phyloP scores from a whole-genome alignment of 2,329 filamentous ascomycete genomes.

The Fusarium decemcellulare region DNA sequence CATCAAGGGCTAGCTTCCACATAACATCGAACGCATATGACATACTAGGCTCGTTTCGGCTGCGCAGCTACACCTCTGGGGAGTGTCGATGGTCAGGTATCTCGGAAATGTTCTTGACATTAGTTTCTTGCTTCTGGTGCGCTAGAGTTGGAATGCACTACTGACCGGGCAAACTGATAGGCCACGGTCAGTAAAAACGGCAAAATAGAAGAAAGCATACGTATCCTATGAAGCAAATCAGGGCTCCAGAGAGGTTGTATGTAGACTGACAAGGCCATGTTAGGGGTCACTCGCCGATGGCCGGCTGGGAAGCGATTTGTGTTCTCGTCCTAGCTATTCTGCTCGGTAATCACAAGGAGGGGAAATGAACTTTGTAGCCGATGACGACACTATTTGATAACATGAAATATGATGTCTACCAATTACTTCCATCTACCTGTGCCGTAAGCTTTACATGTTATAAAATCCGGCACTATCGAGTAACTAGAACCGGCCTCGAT shows the following conservation, averaged over 20 bases:
- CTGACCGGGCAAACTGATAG: slow-evolving; percentile 16
- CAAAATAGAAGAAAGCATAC: neutral
- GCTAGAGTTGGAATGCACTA: neutral
- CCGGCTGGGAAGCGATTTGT: slow-evolving; percentile 5
- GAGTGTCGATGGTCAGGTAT: neutral
- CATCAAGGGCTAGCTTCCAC: too few species aligned
- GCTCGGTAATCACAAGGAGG: neutral
- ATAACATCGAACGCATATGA: too few species aligned
- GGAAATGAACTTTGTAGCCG: too few species aligned
- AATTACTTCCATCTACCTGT: too few species aligned
- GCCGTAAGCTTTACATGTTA: too few species aligned
- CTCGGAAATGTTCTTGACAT: neutral
- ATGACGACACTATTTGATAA: too few species aligned
- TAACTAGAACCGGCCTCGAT: too few species aligned
- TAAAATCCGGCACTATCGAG: too few species aligned
- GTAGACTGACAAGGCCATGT: slow-evolving; percentile 4
- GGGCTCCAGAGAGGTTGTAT: slow-evolving; percentile 6
- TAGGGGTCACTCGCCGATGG: neutral
- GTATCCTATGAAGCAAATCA: neutral
- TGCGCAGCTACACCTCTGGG: too few species aligned
- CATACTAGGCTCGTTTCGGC: too few species aligned
- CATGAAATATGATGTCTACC: too few species aligned
- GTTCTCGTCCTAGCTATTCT: slow-evolving; percentile 7
- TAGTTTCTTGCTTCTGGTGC: neutral
- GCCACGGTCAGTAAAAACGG: neutral